Conservation (phyloP, 2,329 filamentous ascomycete genomes). For the Fusarium lateritium region DNA sequence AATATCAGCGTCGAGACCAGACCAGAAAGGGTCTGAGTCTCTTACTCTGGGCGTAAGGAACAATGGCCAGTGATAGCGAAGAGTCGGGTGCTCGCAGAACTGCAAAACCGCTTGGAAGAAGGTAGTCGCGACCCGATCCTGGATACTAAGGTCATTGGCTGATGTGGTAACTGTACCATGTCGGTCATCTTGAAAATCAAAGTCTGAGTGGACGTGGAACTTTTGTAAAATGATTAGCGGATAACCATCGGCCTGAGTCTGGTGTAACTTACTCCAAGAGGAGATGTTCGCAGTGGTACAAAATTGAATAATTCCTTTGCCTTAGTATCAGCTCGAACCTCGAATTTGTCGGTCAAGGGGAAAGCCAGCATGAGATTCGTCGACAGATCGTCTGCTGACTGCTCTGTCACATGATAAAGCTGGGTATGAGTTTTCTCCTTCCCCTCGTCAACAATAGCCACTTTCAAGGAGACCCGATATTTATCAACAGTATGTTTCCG, state of each 20-base stretch:
- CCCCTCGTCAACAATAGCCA: too few species aligned
- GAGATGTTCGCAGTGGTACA: conserved; percentile 14
- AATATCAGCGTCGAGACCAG: neutral
- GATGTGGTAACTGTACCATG: conserved; percentile 11
- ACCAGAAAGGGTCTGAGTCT: conserved; percentile 15
- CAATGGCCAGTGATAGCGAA: conserved; percentile 30
- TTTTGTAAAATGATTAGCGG: neutral
- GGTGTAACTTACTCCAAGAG: conserved; percentile 5
- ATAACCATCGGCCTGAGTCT: accelerated
- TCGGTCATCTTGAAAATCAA: conserved; percentile 13
- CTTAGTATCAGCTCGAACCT: neutral
- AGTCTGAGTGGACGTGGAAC: conserved; percentile 33
- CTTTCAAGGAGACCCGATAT: neutral
- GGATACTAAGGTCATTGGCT: neutral
- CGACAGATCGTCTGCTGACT: neutral
- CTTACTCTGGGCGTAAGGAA: conserved; percentile 13
- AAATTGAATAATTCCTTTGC: conserved; percentile 28
- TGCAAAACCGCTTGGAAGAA: conserved; percentile 19
- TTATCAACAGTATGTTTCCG: neutral
- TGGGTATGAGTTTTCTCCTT: neutral
- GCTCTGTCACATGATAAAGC: conserved; percentile 29
- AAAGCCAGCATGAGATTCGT: conserved; percentile 35
- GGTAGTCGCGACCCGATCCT: neutral
- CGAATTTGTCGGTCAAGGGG: conserved; percentile 1
- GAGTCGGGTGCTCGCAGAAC: conserved; percentile 33